A percentile compares a stretch with the other conserved stretches of the same genome.
Evolutionary conservation across 2,329 filamentous ascomycete species (phyloP).

Genomic region (Westerdykella sp.): DNA sequence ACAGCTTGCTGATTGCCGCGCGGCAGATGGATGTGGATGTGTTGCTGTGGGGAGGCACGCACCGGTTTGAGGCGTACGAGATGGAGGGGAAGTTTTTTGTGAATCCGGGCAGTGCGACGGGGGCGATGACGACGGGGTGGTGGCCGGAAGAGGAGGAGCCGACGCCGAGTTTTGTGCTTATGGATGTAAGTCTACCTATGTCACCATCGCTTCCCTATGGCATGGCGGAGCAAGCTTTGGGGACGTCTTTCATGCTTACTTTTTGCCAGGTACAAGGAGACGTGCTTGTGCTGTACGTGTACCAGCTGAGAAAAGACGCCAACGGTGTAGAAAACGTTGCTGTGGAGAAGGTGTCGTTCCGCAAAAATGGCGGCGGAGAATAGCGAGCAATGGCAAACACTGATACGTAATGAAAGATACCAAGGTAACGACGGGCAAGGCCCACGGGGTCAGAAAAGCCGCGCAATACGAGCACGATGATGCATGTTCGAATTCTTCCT

Average conservation of each 20-base stretch:
- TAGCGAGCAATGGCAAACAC: too few species aligned
- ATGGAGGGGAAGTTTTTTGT: slow-evolving; percentile 67
- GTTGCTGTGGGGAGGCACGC: slow-evolving; percentile 62
- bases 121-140: slow-evolving; percentile 57
- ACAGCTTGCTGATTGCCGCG: slow-evolving; percentile 60
- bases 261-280: slow-evolving; percentile 77
- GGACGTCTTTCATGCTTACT: slow-evolving; percentile 1
- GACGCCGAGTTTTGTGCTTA: slow-evolving; percentile 87
- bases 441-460: neutral
- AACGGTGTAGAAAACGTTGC: slow-evolving; percentile 49
- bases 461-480: too few species aligned
- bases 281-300: slow-evolving; percentile 91
- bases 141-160: slow-evolving; percentile 58
- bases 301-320: slow-evolving; percentile 53
- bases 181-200: slow-evolving; percentile 66
- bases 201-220: neutral
- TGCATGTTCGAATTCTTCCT: too few species aligned
- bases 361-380: slow-evolving; percentile 42
- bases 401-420: neutral
- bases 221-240: neutral
- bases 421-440: neutral
- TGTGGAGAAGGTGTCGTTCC: slow-evolving; percentile 52
- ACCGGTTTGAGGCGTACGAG: slow-evolving; percentile 65
- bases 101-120: slow-evolving; percentile 63
- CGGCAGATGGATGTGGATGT: slow-evolving; percentile 68